These are phyloP conservation scores for Hyphopichia homilentoma DNA, from an alignment of 805 yeast genomes.

Conservation along the genomic window DNA sequence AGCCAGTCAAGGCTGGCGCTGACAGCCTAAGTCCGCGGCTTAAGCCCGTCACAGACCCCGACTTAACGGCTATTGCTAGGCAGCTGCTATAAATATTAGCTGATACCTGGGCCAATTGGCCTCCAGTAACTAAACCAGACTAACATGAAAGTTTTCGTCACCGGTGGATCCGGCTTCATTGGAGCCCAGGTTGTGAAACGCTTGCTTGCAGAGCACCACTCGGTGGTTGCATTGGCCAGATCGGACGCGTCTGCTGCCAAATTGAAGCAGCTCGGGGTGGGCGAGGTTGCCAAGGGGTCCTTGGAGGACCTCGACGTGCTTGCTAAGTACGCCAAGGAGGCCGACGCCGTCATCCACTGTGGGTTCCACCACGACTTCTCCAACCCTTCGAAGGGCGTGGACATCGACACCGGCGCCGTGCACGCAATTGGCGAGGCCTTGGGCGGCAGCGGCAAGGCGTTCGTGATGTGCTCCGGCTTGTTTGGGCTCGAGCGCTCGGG, in stretches of 20 bases:
- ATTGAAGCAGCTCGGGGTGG: slow-evolving; percentile 18
- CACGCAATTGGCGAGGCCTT: slow-evolving; percentile 22
- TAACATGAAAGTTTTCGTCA: slow-evolving; percentile 29
- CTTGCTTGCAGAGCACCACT: slow-evolving; percentile 18
- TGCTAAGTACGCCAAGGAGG: slow-evolving; percentile 17
- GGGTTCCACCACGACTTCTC: slow-evolving; percentile 31
- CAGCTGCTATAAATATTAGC: too few species aligned
- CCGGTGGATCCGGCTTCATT: slow-evolving; percentile 34
- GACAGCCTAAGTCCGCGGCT: too few species aligned
- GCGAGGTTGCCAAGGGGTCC: slow-evolving; percentile 23
- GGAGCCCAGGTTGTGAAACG: slow-evolving; percentile 20
- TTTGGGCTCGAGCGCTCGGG: slow-evolving; percentile 5
- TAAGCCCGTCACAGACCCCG: too few species aligned
- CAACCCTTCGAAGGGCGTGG: slow-evolving; percentile 10
- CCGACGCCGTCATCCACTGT: slow-evolving; percentile 35
- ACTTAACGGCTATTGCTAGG: too few species aligned
- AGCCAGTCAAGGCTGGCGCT: too few species aligned
- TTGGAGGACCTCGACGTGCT: slow-evolving; percentile 23
- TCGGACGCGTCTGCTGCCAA: slow-evolving; percentile 23
- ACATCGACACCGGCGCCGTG: slow-evolving; percentile 22
- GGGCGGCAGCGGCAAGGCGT: slow-evolving; percentile 22
- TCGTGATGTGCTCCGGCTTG: slow-evolving; percentile 22
- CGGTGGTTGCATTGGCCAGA: slow-evolving; percentile 27
- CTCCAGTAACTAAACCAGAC: too few species aligned
- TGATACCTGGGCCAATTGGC: too few species aligned